Evolutionary conservation across 2,329 filamentous ascomycete genomes (phyloP), one percentile per base, ranked within the genome.

Genomic region (Stagonosporopsis rhizophila): DNA sequence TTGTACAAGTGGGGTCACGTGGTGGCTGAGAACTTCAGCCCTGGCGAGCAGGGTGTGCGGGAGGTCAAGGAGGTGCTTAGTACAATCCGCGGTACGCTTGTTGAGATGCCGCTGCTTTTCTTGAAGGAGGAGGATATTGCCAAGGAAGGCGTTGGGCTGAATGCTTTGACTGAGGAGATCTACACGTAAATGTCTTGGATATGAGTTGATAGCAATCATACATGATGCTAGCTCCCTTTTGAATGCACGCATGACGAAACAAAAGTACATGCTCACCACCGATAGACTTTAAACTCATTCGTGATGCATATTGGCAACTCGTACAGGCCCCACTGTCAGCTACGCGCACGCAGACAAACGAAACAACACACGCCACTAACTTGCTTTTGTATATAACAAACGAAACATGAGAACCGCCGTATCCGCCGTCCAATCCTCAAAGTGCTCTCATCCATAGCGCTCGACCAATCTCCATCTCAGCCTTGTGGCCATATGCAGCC

Each of bases 61-160:
- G 78, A 82, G 67, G 78, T 82, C 41, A 86, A 86, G 69, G 88
- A 90, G 47, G 87, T 94, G 69, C 91, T 96, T 85, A 88, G 61
- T 34, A 74, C 67, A 25, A 90, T 93, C 7, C 87, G 88, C 40
- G 79, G 79, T n/a, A 81, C 74, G 17, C 61, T 82, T 44, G 80
- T 97, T 7, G 91, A 96, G 81, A 97, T 97, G 93, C 92, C 92
- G 25, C 80, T 97, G 65, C 81, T 91, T 63, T 97, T 97, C 80
- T 79, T 96, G 74, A 88, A 89, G 67, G 89, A 92, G 30, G 85
- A 91, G 68, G 92, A 97, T 74, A 88, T 97, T 74, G 94, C 93
- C 4, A 88, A 92, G 81, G 86, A 92, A 65, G 92, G 92, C 0
- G 67, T 96, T 68, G 82, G 84, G 20, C 61, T 82, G 61, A 82